Base-by-base conservation (phyloP, 306 rosid species). In the Herpetospermum pedunculosum region DNA sequence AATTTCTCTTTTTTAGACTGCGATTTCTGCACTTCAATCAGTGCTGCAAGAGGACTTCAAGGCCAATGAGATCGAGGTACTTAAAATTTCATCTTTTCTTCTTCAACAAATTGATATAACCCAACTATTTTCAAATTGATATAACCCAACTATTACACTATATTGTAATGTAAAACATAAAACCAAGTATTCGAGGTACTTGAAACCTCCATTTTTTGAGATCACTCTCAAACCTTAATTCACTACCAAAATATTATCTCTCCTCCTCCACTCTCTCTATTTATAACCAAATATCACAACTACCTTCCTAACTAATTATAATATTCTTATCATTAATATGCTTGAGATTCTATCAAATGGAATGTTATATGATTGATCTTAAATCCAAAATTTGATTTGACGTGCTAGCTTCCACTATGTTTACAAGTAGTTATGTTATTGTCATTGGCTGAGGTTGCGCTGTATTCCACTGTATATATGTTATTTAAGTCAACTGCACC, bases 11-110 rank as follows among this genome's bases (percentile, higher is more conserved):
- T 78, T 81, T 44, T 70, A 95, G 99, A 91, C 99, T 82, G 96
- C 96, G 35, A 92, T 95, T 79, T 92, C 99, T 70, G 97, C 99
- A 13, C 77, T 95, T 85, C 99, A 95, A 82, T 94, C 97, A 43
- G 99, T 94, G 81, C 97, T 94, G 68, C 99, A 95, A 81, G 97
- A 95, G 87, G 99, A 95, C 80, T 95, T 95, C 32, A 95, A 91
- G 87, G 96, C 99, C 80, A 91, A 85, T 18, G 99, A 95, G 83
- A 92, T 95, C 55, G 99, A 95, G 99, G 99, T 95, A 89, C 35
- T 57, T 21, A 37, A 58, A 58, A 69, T 1, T 73, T 52, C 74
- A 1, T 46, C n/a, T 3, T 55, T 26, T 18, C 28, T 34, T 44
- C 41, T 37, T 5, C 28, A 5, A 63, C 8, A 18, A 10, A n/a